Evolutionary conservation across 192 early-diverging fungal species (phyloP).

Genomic region (Lobosporangium transversale): DNA sequence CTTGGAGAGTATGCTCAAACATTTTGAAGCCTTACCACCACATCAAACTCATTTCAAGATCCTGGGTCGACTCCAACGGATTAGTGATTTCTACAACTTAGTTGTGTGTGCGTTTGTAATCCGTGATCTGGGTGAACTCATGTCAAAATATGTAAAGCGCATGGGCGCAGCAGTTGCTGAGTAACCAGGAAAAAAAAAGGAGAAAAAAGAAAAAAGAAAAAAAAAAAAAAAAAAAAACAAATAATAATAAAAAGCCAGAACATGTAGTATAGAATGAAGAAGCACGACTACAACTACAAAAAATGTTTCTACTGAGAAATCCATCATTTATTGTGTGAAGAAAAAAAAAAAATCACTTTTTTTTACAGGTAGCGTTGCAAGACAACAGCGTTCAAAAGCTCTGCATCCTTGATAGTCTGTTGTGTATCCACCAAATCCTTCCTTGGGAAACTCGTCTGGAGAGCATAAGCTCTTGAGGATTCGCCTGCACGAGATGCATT

Average conservation of each 20-base stretch:
- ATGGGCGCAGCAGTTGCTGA: slow-evolving; percentile 34
- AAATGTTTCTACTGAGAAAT: too few relatives aligned
- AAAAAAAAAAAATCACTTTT: too few relatives aligned
- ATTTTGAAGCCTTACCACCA: slow-evolving; percentile 17
- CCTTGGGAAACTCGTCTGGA: slow-evolving; percentile 89
- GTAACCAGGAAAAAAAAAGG: not conserved
- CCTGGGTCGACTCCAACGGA: slow-evolving; percentile 23
- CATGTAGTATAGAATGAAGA: too few relatives aligned
- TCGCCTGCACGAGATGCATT: slow-evolving; percentile 70
- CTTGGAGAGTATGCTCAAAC: slow-evolving; percentile 35
- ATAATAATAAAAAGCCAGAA: not conserved
- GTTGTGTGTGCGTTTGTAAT: slow-evolving; percentile 57
- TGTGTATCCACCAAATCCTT: slow-evolving; percentile 78
- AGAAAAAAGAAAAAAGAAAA: slow-evolving; percentile 4
- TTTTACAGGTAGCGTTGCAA: slow-evolving; percentile 67
- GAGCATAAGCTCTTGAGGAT: slow-evolving; percentile 69
- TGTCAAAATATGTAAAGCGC: slow-evolving; percentile 53
- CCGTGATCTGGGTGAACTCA: slow-evolving; percentile 50
- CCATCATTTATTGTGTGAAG: too few relatives aligned
- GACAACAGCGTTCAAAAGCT: slow-evolving; percentile 88
- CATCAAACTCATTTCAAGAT: slow-evolving; percentile 47
- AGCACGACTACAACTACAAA: too few relatives aligned
- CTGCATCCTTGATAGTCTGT: slow-evolving; percentile 81
- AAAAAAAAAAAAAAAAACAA: not conserved
- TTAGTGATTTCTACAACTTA: slow-evolving; percentile 52